Base-by-base conservation (phyloP, 1,284 basidiomycete species). In the Ganoderma leucocontextum region DNA sequence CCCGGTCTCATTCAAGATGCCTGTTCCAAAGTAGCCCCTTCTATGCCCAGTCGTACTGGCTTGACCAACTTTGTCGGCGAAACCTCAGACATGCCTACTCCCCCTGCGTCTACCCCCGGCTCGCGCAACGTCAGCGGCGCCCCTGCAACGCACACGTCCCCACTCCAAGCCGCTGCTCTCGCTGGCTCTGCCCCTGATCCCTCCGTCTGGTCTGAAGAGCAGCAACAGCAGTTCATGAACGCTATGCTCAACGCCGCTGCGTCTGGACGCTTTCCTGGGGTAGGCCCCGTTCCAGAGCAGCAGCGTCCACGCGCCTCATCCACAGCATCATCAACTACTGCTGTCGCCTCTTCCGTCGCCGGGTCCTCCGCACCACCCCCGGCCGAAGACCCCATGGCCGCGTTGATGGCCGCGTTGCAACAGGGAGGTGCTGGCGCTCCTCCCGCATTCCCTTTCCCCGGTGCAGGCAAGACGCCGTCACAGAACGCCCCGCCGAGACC, bases 1-100 rank as follows among this genome's bases (percentile, higher is more conserved):
- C 63, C 29, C 59, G 44, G 15, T 66, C 29, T 35, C 68, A 41
- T 58, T 49, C 22, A 60, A 15, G 29, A n/a, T 70, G 62, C 47
- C 67, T 64, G 59, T 62, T 68, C 2, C 36, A 2, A 62, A 35
- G 29, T 35, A 10, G 82, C 66, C 84, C 82, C 60, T 78, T 78
- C 76, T 60, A 63, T 81, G 17, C 75, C 79, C 22, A 72, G 68
- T 41, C 63, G 74, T 7, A 70, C 76, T 4, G 75, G 66, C 52
- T 76, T 84, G 6, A 79, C 82, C n/a, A 82, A 80, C 38, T 92
- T 92, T 73, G 78, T 92, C 0, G 91, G 91, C 15, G 91, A 93
- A 73, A 86, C 89, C 42, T 81, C 83, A 25, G 74, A 75, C 60
- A 82, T 87, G 79, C 86, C 86, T n/a, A 80, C 81, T 4, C 83